Conservation (phyloP, 257 asterid species). For the Salvia splendens region DNA sequence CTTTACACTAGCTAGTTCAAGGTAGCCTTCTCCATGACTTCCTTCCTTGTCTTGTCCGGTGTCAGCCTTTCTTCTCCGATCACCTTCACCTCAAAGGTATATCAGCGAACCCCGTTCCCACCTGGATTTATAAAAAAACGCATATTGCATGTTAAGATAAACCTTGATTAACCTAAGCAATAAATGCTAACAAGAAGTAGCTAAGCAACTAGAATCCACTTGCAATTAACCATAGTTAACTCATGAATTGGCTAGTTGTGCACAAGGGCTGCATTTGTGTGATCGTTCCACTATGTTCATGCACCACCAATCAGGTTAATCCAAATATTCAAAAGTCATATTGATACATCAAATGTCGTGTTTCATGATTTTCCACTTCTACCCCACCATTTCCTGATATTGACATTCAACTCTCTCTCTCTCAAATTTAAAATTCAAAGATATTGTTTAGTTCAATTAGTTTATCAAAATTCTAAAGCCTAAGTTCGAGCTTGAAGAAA, state of each 20-base stretch:
- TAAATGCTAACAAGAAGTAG: constrained; percentile 5
- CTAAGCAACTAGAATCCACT: constrained; percentile 20
- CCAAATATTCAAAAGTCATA: constrained; percentile 20
- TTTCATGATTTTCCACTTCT: constrained; percentile 2
- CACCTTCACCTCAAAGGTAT: too few species aligned
- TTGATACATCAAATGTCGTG: constrained; percentile 20
- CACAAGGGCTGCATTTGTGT: constrained; percentile 29
- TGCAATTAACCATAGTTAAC: constrained; percentile 1
- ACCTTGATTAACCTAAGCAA: not conserved
- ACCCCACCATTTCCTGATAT: constrained; percentile 16
- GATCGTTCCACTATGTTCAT: constrained; percentile 34
- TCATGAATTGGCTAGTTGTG: constrained; percentile 28
- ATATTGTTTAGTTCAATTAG: not conserved
- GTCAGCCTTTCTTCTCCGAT: too few species aligned
- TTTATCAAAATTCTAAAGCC: constrained; percentile 25
- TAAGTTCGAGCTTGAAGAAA: constrained; percentile 22
- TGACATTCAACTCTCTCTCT: not conserved
- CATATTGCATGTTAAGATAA: not conserved
- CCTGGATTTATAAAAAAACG: too few species aligned
- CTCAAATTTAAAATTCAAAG: not conserved
- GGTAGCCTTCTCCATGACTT: too few species aligned
- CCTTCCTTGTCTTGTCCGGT: too few species aligned
- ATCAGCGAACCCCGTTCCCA: too few species aligned
- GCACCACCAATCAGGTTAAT: constrained; percentile 39
- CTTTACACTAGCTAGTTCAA: too few species aligned